phyloP scores from a whole-genome alignment of 768 basidiomycete species.

The Trametes punicea region DNA sequence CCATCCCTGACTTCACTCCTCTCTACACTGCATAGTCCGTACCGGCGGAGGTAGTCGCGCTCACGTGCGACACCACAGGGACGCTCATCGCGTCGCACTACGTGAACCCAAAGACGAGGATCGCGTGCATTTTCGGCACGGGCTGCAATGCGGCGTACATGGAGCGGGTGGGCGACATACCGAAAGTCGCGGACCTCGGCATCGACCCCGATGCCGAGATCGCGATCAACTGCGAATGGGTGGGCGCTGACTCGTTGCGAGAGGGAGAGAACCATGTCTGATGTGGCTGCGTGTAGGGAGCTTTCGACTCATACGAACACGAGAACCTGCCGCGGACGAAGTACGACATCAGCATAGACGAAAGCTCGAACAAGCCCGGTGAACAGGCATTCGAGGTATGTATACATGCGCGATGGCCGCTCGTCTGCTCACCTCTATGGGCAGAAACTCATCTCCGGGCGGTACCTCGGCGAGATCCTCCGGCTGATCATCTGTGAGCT shows the following conservation, averaged over 20 bases:
- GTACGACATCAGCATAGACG: conserved; percentile 90
- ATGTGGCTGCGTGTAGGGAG: conserved; percentile 54
- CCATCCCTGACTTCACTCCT: background rate
- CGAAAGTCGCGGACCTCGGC: conserved; percentile 78
- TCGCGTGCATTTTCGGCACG: conserved; percentile 96
- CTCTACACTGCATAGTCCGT: conserved; percentile 53
- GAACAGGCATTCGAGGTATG: conserved; percentile 90
- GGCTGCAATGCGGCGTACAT: conserved; percentile 99
- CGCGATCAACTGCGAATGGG: conserved; percentile 98
- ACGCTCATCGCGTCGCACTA: conserved; percentile 97
- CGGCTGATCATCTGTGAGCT: conserved; percentile 94
- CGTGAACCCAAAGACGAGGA: conserved; percentile 85
- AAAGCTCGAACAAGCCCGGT: conserved; percentile 92
- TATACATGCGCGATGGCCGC: background rate
- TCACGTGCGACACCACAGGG: conserved; percentile 98
- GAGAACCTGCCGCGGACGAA: conserved; percentile 93
- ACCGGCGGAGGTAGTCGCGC: conserved; percentile 77
- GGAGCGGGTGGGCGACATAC: conserved; percentile 82
- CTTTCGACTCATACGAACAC: conserved; percentile 95
- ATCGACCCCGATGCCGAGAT: conserved; percentile 67
- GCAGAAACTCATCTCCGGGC: conserved; percentile 93
- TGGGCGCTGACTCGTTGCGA: conserved; percentile 24
- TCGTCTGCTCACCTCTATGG: background rate
- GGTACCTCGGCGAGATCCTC: conserved; percentile 94
- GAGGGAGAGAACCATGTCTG: background rate